Conservation (phyloP, 192 early-diverging fungal genomes). For the Funneliformis mosseae region DNA sequence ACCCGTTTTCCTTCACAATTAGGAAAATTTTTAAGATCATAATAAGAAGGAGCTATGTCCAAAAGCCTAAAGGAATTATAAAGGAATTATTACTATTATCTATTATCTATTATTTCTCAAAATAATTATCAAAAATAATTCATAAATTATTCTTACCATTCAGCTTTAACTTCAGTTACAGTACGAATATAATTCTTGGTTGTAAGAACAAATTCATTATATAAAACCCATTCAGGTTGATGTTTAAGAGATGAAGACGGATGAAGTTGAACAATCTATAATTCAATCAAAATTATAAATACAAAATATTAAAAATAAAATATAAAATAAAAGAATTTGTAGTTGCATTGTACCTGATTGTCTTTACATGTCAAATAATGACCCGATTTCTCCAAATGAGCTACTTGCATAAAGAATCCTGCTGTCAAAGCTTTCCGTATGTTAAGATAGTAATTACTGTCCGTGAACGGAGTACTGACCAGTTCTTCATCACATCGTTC, state of each 20-base stretch:
- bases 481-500: slow-evolving; percentile 70
- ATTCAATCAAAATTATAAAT: slow-evolving; percentile 13
- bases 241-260: slow-evolving; percentile 86
- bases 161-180: slow-evolving; percentile 83
- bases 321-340: not conserved
- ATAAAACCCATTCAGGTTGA: slow-evolving; percentile 98
- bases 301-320: slow-evolving; percentile 19
- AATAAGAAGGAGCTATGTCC: slow-evolving; percentile 87
- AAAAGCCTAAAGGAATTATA: slow-evolving; percentile 46
- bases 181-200: slow-evolving; percentile 96
- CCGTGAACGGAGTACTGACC: slow-evolving; percentile 71
- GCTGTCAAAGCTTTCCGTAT: slow-evolving; percentile 88
- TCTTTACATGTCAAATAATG: slow-evolving; percentile 96
- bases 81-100: not conserved
- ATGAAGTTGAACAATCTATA: slow-evolving; percentile 79
- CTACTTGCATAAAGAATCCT: slow-evolving; percentile 99
- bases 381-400: slow-evolving; percentile 85
- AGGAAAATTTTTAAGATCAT: slow-evolving; percentile 90
- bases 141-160: slow-evolving; percentile 56
- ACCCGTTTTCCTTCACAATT: slow-evolving; percentile 88
- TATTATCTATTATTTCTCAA: not conserved
- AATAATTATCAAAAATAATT: not conserved
- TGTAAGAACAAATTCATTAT: slow-evolving; percentile 99
- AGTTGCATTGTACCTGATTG: slow-evolving; percentile 68
- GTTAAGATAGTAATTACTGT: slow-evolving; percentile 76